A percentile compares a stretch with the other conserved stretches of the same genome.
Conservation (phyloP, 176 grass and related monocot genomes). For the Avena sativa region DNA sequence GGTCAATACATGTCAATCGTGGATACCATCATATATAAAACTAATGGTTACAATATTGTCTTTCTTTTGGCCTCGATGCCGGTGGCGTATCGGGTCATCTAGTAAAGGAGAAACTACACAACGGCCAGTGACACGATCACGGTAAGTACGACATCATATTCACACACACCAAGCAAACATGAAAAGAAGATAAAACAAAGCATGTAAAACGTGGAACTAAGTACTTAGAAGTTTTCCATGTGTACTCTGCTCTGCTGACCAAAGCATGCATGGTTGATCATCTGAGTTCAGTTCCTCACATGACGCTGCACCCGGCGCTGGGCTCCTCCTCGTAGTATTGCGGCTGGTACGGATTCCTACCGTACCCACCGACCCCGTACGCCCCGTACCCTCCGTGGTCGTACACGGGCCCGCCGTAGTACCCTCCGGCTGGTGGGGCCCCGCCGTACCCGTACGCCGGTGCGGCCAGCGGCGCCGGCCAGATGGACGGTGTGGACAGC, state of each 20-base stretch:
- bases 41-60: no score
- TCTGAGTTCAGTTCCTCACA: slow-evolving; percentile 33
- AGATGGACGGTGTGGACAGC: slow-evolving; percentile 46
- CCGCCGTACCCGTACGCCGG: slow-evolving; percentile 33
- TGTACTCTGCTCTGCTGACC: neutral
- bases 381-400: slow-evolving; percentile 16
- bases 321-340: slow-evolving; percentile 50
- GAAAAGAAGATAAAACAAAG: neutral
- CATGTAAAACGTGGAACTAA: neutral
- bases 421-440: slow-evolving; percentile 37
- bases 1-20: no score
- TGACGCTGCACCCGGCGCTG: slow-evolving; percentile 50
- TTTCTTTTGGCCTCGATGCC: no score
- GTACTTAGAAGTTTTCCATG: neutral
- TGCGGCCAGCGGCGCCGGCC: slow-evolving; percentile 31
- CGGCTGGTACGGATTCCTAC: slow-evolving; percentile 44
- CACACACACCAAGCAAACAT: neutral
- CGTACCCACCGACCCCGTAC: slow-evolving; percentile 21
- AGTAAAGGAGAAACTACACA: neutral
- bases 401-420: slow-evolving; percentile 47
- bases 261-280: neutral
- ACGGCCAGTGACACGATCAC: neutral
- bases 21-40: no score
- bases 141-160: neutral
- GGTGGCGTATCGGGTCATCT: no score